A percentile compares a stretch with the other conserved stretches of the same genome.
phyloP scores from a whole-genome alignment of 2,329 filamentous ascomycete species.

The Monosporascus sp. region DNA sequence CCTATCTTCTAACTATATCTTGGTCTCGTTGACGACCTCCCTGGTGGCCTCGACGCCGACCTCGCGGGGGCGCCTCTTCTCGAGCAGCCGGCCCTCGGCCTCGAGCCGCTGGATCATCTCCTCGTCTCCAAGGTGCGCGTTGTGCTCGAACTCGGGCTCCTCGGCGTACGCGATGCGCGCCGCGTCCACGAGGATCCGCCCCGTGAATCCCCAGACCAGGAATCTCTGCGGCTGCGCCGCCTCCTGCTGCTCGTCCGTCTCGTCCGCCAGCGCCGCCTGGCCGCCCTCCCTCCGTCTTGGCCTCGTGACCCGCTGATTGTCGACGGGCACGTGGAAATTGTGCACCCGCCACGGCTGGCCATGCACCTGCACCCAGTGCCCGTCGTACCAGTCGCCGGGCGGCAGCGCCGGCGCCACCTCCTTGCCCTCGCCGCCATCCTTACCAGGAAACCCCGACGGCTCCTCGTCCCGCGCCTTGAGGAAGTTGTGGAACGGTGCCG shows the following conservation, averaged over 20 bases:
- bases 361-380: slow-evolving; percentile 76
- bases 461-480: slow-evolving; percentile 56
- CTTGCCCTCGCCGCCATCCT: slow-evolving; percentile 27
- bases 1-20: slow-evolving; percentile 31
- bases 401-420: slow-evolving; percentile 33
- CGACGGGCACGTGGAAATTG: slow-evolving; percentile 84
- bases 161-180: slow-evolving; percentile 77
- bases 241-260: slow-evolving; percentile 34
- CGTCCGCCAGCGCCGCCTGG: slow-evolving; percentile 19
- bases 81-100: slow-evolving; percentile 38
- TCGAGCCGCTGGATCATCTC: slow-evolving; percentile 42
- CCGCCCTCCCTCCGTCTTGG: slow-evolving; percentile 33
- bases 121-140: slow-evolving; percentile 48
- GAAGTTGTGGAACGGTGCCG: slow-evolving; percentile 82
- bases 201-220: slow-evolving; percentile 93
- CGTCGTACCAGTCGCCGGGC: slow-evolving; percentile 74
- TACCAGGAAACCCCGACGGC: slow-evolving; percentile 17
- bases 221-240: slow-evolving; percentile 52
- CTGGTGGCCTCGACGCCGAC: slow-evolving; percentile 26
- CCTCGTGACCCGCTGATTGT: slow-evolving; percentile 62
- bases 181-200: slow-evolving; percentile 81
- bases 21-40: slow-evolving; percentile 33
- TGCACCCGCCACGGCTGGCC: slow-evolving; percentile 77
- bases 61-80: slow-evolving; percentile 35
- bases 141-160: slow-evolving; percentile 78